Base-by-base conservation (phyloP, 352 stramenopile species). In the Vaucheria bursata region DNA sequence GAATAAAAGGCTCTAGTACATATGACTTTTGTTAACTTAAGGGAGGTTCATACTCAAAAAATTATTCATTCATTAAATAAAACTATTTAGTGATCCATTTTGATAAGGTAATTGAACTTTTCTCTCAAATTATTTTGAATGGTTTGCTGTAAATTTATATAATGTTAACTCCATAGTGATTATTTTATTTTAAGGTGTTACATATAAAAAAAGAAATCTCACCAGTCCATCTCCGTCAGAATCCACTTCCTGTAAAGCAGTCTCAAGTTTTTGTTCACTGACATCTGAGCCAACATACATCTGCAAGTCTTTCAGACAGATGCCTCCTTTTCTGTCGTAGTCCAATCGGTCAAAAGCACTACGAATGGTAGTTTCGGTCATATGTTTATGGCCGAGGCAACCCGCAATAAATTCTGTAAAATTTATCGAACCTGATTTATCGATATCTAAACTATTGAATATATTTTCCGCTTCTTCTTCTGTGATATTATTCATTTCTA, bases 321-420 rank as follows among this genome's bases (percentile, higher is more conserved):
- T 12, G 39, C 12, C 5, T 5, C 39, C 5, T 5, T 50, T 12
- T 5, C 12, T 5, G 39, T n/a, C n/a, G n/a, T n/a, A n/a, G 50
- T 82, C 77, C 29, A 82, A 71, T 31, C 77, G 45, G n/a, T 71
- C 77, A 50, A 82, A 82, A 1, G 77, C 71, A 34, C 36, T 49
- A 33, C 38, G 52, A n/a, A 82, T 31, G 35, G 52, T 35, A 7
- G 34, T n/a, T 35, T 82, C 71, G 36, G 53, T 74, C 25, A 82
- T 35, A 25, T 82, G 71, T 34, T 69, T 65, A 3, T 73, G 45
- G 25, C 70, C 72, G 5, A 82, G 59, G 71, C 77, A 82, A 31
- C 71, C 77, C 29, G 77, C 77, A 12, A 82, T 64, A 33, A 82
- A 82, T 32, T 82, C 69, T 18, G 52, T 82, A 34, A 82, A 74